Conservation (phyloP, 2,329 filamentous ascomycete genomes). For the Pseudocercospora vitis region DNA sequence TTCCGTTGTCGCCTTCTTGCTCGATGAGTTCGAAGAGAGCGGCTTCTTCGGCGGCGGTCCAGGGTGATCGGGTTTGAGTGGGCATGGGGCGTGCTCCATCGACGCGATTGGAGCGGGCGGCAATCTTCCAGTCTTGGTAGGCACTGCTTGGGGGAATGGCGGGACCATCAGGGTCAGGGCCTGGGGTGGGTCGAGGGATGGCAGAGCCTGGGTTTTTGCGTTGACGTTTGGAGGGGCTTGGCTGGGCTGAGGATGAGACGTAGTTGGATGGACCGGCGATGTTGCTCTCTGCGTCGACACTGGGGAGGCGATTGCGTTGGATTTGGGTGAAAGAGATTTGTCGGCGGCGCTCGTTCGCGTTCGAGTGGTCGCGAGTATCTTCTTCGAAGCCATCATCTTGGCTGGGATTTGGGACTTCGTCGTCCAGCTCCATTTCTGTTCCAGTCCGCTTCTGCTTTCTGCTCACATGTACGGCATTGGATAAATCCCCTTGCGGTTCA, state of each 20-base stretch:
- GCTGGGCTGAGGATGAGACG: conserved; percentile 3
- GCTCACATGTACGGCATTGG: neutral
- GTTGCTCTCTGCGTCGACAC: conserved; percentile 3
- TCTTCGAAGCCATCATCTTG: conserved; percentile 49
- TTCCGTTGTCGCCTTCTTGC: conserved; percentile 41
- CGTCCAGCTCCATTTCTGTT: conserved; percentile 32
- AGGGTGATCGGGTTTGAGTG: conserved; percentile 36
- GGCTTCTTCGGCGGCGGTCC: conserved; percentile 39
- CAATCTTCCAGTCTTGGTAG: conserved; percentile 27
- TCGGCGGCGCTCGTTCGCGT: conserved; percentile 38
- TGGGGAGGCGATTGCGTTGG: conserved; percentile 3
- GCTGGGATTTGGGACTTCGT: conserved; percentile 28
- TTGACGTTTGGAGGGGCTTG: conserved; percentile 26
- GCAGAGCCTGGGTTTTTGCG: conserved; percentile 37
- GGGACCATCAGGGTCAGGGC: conserved; percentile 16
- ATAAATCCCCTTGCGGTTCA: conserved; percentile 3
- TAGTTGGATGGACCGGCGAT: conserved; percentile 16
- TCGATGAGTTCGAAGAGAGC: conserved; percentile 53
- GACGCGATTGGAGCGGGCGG: conserved; percentile 27
- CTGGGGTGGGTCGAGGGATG: conserved; percentile 30
- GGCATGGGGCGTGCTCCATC: conserved; percentile 17
- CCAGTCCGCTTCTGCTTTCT: conserved; percentile 8
- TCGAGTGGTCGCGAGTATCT: conserved; percentile 37
- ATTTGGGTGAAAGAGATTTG: conserved; percentile 33
- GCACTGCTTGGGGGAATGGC: conserved; percentile 7